phyloP scores from a whole-genome alignment of 1,139 yeast genomes.

The Nadsonia commutata region DNA sequence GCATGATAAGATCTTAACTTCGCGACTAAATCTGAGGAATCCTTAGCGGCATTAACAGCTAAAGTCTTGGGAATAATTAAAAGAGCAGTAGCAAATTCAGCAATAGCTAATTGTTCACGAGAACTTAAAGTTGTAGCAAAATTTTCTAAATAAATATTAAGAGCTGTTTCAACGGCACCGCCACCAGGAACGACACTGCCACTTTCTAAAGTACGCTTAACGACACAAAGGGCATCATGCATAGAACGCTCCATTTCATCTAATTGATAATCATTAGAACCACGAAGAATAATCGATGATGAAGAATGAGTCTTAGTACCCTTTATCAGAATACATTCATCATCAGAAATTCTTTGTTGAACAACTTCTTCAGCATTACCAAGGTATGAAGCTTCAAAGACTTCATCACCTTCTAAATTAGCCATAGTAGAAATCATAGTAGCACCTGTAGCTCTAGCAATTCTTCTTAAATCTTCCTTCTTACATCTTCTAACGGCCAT shows the following conservation, averaged over 20 bases:
- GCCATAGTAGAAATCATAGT: slow-evolving; percentile 76
- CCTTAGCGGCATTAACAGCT: slow-evolving; percentile 96
- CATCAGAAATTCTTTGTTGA: slow-evolving; percentile 87
- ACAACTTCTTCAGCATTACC: slow-evolving; percentile 89
- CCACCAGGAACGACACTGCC: slow-evolving; percentile 97
- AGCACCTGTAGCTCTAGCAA: slow-evolving; percentile 97
- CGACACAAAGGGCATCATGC: slow-evolving; percentile 89
- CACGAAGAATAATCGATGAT: slow-evolving; percentile 83
- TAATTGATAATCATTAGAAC: slow-evolving; percentile 87
- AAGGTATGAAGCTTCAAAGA: slow-evolving; percentile 72
- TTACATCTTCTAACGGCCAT: slow-evolving; percentile 98
- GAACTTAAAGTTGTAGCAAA: slow-evolving; percentile 97
- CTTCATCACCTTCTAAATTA: slow-evolving; percentile 94
- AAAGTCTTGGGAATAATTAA: slow-evolving; percentile 90
- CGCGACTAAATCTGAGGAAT: slow-evolving; percentile 85
- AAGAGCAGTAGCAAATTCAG: slow-evolving; percentile 87
- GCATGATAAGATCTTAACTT: slow-evolving; percentile 94
- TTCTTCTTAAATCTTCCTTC: slow-evolving; percentile 90
- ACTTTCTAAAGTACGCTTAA: slow-evolving; percentile 89
- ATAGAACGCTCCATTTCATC: slow-evolving; percentile 98
- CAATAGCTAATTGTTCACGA: slow-evolving; percentile 94
- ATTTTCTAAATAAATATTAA: slow-evolving; percentile 87
- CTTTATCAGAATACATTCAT: slow-evolving; percentile 88
- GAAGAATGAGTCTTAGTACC: slow-evolving; percentile 93
- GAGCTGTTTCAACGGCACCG: slow-evolving; percentile 95